phyloP scores from a whole-genome alignment of 306 rosid species.

The Pyrus betulifolia region DNA sequence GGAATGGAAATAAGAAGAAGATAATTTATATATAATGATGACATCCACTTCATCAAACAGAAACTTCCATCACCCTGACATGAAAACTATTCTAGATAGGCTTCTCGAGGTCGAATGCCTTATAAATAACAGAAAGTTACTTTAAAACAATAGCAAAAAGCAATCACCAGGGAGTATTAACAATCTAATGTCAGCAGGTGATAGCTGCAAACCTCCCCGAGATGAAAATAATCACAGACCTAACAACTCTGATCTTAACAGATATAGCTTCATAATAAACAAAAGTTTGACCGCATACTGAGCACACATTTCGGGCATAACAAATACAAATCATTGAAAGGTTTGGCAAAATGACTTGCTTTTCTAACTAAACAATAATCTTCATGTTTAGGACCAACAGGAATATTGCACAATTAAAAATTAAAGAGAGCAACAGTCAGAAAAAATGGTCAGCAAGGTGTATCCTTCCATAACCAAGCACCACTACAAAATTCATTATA shows the following conservation, averaged over 20 bases:
- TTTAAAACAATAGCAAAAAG: background rate
- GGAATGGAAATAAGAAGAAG: conserved; percentile 2
- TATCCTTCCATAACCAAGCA: background rate
- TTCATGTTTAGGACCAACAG: background rate
- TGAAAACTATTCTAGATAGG: background rate
- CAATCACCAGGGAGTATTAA: background rate
- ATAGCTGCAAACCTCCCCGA: background rate
- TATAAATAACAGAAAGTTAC: background rate
- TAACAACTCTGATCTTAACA: background rate
- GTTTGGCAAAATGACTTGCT: background rate
- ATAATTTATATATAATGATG: background rate
- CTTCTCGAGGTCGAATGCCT: background rate
- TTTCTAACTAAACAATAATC: background rate
- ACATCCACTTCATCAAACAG: background rate
- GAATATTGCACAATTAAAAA: background rate
- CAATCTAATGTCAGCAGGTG: background rate
- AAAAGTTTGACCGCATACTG: background rate
- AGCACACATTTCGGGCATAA: background rate
- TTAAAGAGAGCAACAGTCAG: background rate
- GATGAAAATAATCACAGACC: background rate
- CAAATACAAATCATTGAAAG: background rate
- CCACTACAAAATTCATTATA: background rate
- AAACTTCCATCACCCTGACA: background rate
- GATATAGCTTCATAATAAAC: background rate
- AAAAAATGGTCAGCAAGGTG: background rate